phyloP scores from a whole-genome alignment of 1,284 basidiomycete species.

The Dichomitus squalens region DNA sequence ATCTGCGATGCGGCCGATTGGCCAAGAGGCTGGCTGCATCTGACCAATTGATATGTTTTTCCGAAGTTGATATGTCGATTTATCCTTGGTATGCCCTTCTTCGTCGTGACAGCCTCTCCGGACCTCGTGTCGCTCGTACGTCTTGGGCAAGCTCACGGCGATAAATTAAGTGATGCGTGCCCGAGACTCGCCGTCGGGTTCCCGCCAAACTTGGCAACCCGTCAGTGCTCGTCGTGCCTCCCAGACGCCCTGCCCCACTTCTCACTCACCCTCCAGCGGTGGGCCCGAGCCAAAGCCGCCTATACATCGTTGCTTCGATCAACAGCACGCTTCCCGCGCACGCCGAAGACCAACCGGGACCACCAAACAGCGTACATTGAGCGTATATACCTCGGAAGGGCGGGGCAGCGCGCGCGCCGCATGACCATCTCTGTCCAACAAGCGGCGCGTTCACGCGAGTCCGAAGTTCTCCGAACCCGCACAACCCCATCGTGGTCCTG shows the following conservation, averaged over 20 bases:
- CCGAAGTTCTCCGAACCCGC: not conserved
- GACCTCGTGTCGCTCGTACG: no score
- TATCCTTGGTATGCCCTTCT: not conserved
- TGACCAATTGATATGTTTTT: not conserved
- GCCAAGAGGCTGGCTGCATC: not conserved
- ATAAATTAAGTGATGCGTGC: no score
- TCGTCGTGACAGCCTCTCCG: no score
- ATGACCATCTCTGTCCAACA: not conserved
- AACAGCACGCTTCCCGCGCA: not conserved
- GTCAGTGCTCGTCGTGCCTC: no score
- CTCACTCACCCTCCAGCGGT: no score
- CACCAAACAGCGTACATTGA: not conserved
- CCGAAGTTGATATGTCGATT: not conserved
- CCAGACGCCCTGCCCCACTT: no score
- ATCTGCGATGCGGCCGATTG: not conserved
- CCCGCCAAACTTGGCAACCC: no score
- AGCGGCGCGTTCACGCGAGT: not conserved
- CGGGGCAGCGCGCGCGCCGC: not conserved
- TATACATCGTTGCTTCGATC: no score
- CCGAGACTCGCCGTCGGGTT: no score
- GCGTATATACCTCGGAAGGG: conserved; percentile 1
- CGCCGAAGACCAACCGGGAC: not conserved
- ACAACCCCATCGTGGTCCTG: not conserved
- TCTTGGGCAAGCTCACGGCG: no score
- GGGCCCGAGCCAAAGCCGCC: no score